These are phyloP conservation scores for Grigorovia yakushimaensis DNA, from an alignment of 805 yeast genomes.

Conservation along the genomic window DNA sequence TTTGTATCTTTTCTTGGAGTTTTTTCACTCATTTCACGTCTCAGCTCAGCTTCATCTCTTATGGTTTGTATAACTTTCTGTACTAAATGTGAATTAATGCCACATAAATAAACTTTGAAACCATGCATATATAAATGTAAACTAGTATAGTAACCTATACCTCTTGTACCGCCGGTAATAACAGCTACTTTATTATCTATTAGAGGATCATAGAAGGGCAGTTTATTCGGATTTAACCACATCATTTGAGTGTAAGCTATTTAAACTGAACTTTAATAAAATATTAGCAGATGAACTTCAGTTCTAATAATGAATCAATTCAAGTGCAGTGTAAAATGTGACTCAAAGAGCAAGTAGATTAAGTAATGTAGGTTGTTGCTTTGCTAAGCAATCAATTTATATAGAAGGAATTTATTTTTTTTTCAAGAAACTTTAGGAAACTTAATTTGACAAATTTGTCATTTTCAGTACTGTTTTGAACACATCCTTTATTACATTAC, in stretches of 20 bases:
- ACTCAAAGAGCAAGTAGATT: too few species aligned
- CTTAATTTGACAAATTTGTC: neutral
- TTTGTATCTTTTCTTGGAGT: neutral
- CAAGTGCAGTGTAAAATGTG: neutral
- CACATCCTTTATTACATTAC: neutral
- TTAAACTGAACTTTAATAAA: too few species aligned
- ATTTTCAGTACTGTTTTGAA: neutral
- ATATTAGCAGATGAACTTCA: too few species aligned
- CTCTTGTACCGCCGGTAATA: slow-evolving; percentile 75
- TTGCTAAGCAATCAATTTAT: too few species aligned
- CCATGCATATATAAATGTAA: slow-evolving; percentile 75
- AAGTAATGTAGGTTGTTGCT: too few species aligned
- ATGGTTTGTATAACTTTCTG: slow-evolving; percentile 48
- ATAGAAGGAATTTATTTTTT: neutral
- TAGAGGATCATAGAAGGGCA: slow-evolving; percentile 55
- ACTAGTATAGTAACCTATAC: slow-evolving; percentile 70
- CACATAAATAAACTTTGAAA: slow-evolving; percentile 62
- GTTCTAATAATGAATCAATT: too few species aligned
- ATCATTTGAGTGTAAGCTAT: too few species aligned
- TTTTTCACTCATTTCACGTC: slow-evolving; percentile 12
- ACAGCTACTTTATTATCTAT: slow-evolving; percentile 52
- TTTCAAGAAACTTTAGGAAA: neutral
- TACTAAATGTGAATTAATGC: slow-evolving; percentile 51
- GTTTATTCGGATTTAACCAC: slow-evolving; percentile 35
- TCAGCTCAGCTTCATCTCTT: slow-evolving; percentile 39